Base-by-base conservation (phyloP, 768 basidiomycete genomes). In the Gautieria morchelliformis region DNA sequence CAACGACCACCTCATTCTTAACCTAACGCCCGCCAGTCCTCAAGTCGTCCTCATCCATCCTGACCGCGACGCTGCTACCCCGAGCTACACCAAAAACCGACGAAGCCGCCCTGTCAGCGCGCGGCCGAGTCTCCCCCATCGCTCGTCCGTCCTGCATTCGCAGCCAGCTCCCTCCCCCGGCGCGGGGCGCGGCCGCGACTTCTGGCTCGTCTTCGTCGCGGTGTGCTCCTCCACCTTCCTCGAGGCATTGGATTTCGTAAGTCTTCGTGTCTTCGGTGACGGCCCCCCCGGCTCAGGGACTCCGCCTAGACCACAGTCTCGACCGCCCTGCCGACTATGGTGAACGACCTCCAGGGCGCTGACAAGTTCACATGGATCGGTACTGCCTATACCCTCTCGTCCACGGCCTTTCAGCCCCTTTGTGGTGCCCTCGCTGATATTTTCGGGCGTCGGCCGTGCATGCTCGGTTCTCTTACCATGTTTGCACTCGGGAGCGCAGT, bases 141-240 rank as follows among this genome's bases (percentile, higher is more conserved):
- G 11, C 17, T 8, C 9, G 3, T 44, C 42, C 11, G n/a, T 22
- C 42, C 42, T 44, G 42, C n/a, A 3, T 44, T 22, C 42, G 42
- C 9, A 37, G 14, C 42, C n/a, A 19, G 40, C 40, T n/a, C 14
- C n/a, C 9, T 17, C 11, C 11, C 42, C 42, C 17, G n/a, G n/a
- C 42, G 10, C n/a, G 17, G 42, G 42, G 42, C 42, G 42, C 19
- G 42, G 42, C 42, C 42, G 42, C 42, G 42, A 44, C 42, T 69
- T 69, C 58, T 70, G 64, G 64, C 58, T 69, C 19, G 58, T 68
- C 30, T 65, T 70, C 52, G n/a, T 63, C 24, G 63, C 67, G 3
- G 50, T 66, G n/a, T 61, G 60, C 40, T 55, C 63, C 41, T 49
- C 58, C 5, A 52, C 52, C 1, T 64, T 69, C 47, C 63, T 69